Conservation (phyloP, 73 alveolate genomes). For the Symbiodinium natans region DNA sequence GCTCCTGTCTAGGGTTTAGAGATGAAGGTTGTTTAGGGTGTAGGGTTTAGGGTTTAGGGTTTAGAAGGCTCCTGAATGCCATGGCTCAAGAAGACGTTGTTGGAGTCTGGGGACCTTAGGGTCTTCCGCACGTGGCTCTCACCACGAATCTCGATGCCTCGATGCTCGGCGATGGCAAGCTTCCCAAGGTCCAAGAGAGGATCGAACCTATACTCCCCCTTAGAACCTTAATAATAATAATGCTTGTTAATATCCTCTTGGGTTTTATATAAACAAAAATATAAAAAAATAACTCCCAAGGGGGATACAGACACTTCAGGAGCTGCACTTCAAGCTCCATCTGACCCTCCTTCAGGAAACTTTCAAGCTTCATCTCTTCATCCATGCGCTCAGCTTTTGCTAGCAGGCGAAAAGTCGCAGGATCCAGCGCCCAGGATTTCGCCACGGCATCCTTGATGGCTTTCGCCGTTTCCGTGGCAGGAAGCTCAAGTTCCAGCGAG, state of each 20-base stretch:
- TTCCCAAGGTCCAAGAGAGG: background rate
- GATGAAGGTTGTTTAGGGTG: no score
- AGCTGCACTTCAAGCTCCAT: background rate
- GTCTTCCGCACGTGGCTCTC: background rate
- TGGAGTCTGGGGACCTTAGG: background rate
- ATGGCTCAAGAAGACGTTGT: background rate
- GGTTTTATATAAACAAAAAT: no score
- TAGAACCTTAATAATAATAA: no score
- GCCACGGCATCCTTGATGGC: background rate
- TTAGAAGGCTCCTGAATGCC: background rate
- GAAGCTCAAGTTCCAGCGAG: background rate
- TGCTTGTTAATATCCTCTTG: no score
- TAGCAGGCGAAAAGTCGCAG: background rate
- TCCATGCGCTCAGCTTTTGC: background rate
- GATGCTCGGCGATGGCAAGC: background rate
- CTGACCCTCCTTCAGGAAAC: background rate
- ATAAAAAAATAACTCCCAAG: no score
- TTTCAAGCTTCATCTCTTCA: background rate
- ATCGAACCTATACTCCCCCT: no score
- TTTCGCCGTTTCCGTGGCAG: background rate
- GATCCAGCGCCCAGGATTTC: background rate
- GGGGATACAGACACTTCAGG: no score
- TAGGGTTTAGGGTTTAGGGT: no score
- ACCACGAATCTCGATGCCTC: background rate
- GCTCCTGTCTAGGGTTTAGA: no score